Conservation (phyloP, 2,329 filamentous ascomycete species). For the Fusarium cicatricum region DNA sequence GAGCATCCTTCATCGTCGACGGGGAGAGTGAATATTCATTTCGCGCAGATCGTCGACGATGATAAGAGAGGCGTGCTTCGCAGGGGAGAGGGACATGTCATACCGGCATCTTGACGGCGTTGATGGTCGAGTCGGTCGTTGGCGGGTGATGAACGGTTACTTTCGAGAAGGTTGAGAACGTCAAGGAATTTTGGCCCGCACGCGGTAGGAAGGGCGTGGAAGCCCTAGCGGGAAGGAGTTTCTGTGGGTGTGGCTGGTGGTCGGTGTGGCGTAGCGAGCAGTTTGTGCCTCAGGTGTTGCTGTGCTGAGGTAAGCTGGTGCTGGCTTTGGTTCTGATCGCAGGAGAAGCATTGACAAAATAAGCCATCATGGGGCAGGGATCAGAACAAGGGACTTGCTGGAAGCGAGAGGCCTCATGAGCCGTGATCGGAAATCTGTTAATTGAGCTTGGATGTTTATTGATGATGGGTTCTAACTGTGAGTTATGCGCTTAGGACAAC, state of each 20-base stretch:
- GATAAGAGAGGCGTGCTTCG: conserved; percentile 13
- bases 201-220: conserved; percentile 45
- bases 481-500: too few relatives aligned
- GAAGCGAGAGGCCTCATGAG: conserved; percentile 4
- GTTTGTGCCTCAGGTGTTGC: conserved; percentile 27
- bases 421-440: neutral
- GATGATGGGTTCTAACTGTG: too few relatives aligned
- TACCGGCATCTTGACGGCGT: conserved; percentile 55
- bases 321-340: too few relatives aligned
- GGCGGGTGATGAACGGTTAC: conserved; percentile 41
- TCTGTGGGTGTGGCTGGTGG: conserved; percentile 30
- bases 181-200: conserved; percentile 47
- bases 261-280: conserved; percentile 12
- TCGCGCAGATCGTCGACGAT: conserved; percentile 17
- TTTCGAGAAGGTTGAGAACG: conserved; percentile 43
- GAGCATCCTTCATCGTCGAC: conserved; percentile 17
- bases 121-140: conserved; percentile 50
- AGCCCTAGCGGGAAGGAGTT: conserved; percentile 46
- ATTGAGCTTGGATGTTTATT: too few relatives aligned
- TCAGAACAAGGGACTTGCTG: neutral
- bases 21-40: conserved; percentile 4
- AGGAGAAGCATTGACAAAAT: conserved; percentile 29
- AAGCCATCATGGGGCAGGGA: conserved; percentile 9
- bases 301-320: conserved; percentile 12
- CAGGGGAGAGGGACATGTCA: conserved; percentile 32